Percentiles rank a stretch among this genome's conserved stretches.
Evolutionary conservation across 1,284 basidiomycete genomes (phyloP).

Genomic region (Apiotrichum veenhuisii): DNA sequence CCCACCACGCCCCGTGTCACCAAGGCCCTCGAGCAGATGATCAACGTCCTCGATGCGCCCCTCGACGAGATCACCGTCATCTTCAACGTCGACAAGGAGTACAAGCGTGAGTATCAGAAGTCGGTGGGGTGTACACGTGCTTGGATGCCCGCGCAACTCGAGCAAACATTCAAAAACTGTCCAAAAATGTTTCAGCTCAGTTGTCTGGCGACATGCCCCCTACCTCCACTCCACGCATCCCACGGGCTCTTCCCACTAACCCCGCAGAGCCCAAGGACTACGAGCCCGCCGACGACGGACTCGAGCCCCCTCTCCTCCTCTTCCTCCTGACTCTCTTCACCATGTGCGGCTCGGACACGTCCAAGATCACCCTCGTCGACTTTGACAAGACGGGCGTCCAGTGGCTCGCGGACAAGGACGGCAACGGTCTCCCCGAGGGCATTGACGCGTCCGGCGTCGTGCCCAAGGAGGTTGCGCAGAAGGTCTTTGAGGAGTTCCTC

Average conservation of each 20-base stretch:
- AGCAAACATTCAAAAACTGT: too few species aligned
- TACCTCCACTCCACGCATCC: not conserved
- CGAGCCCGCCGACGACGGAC: not conserved
- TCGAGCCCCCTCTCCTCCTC: constrained; percentile 4
- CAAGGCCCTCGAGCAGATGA: constrained; percentile 8
- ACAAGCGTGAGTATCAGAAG: constrained; percentile 7
- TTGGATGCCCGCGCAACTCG: too few species aligned
- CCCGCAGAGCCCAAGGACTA: constrained; percentile 5
- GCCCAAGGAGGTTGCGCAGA: not conserved
- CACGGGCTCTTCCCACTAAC: not conserved
- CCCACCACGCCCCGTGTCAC: constrained; percentile 1
- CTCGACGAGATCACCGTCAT: constrained; percentile 2
- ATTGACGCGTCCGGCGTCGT: not conserved
- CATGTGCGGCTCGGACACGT: not conserved
- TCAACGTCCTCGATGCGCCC: not conserved
- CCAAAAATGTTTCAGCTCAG: not conserved
- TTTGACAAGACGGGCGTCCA: constrained; percentile 2
- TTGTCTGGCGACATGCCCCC: too few species aligned
- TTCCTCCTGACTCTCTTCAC: constrained; percentile 8
- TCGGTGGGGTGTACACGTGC: too few species aligned
- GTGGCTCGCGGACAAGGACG: constrained; percentile 4
- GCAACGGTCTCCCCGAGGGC: not conserved
- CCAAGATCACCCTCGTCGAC: constrained; percentile 5
- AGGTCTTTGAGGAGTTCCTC: constrained; percentile 3
- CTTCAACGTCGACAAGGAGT: constrained; percentile 6